Conservation (phyloP, 331 rosid genomes). For the Quercus tomentella region DNA sequence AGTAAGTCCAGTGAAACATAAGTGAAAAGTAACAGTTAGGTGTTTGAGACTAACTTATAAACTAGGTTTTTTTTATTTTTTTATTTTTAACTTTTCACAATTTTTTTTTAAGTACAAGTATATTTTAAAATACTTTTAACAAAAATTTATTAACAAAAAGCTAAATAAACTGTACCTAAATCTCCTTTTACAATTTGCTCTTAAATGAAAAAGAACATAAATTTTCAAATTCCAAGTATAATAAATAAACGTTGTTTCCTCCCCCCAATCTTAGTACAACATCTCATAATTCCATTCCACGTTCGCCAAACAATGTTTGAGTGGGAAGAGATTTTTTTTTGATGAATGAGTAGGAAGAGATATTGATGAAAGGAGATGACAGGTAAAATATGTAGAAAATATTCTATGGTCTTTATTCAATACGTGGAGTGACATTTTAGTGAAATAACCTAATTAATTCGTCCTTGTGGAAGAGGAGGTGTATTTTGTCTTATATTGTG, state of each 20-base stretch:
- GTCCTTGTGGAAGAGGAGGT: conserved; percentile 38
- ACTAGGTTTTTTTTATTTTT: too few species aligned
- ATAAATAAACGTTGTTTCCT: too few species aligned
- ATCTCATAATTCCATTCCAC: neutral
- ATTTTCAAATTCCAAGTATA: neutral
- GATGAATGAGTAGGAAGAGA: neutral
- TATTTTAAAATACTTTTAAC: too few species aligned
- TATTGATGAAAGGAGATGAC: neutral
- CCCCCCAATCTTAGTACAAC: neutral
- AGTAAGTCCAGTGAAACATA: neutral
- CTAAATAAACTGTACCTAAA: too few species aligned
- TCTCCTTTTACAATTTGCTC: too few species aligned
- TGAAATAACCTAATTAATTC: conserved; percentile 15
- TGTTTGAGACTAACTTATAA: too few species aligned
- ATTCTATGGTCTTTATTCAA: neutral
- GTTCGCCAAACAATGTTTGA: neutral
- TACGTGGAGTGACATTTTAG: conserved; percentile 3
- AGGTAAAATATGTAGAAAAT: neutral
- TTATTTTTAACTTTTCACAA: too few species aligned
- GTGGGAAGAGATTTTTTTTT: neutral
- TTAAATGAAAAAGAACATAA: neutral
- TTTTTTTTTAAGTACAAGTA: too few species aligned
- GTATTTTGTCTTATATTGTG: conserved; percentile 60
- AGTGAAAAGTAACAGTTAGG: too few species aligned
- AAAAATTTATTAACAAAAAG: too few species aligned